Evolutionary conservation across 129 eudicot species (phyloP).

Genomic region (Helianthus annuus): DNA sequence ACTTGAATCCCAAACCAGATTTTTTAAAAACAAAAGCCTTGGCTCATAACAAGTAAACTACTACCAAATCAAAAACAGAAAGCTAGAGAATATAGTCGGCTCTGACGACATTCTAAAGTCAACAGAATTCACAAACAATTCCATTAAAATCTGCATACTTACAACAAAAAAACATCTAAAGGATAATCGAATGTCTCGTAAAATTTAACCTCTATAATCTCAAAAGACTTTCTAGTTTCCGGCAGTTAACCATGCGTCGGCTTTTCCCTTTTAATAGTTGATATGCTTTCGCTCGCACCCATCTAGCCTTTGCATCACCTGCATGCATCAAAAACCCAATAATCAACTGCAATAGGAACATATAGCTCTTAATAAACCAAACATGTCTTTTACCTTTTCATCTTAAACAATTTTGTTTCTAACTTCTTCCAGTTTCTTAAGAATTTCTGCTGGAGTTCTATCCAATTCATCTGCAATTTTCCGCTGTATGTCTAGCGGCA

Average conservation of each 20-base stretch:
- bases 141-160: conserved; percentile 23
- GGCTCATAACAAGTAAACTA: conserved; percentile 26
- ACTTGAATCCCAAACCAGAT: background rate
- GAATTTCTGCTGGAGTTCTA: conserved; percentile 93
- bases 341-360: background rate
- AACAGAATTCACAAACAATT: conserved; percentile 22
- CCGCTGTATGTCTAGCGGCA: conserved; percentile 83
- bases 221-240: background rate
- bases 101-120: conserved; percentile 5
- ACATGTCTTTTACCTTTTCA: conserved; percentile 30
- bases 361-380: background rate
- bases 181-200: conserved; percentile 14
- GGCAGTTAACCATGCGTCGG: background rate
- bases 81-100: background rate
- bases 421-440: conserved; percentile 90
- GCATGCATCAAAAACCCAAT: background rate
- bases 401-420: conserved; percentile 81
- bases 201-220: conserved; percentile 20
- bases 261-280: background rate
- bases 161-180: conserved; percentile 33
- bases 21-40: conserved; percentile 3
- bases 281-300: conserved; percentile 1
- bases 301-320: conserved; percentile 9
- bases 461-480: conserved; percentile 96
- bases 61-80: conserved; percentile 6